These are phyloP conservation scores for Hypomontagnella submonticulosa DNA, from an alignment of 495 filamentous ascomycete genomes.

Conservation along the genomic window DNA sequence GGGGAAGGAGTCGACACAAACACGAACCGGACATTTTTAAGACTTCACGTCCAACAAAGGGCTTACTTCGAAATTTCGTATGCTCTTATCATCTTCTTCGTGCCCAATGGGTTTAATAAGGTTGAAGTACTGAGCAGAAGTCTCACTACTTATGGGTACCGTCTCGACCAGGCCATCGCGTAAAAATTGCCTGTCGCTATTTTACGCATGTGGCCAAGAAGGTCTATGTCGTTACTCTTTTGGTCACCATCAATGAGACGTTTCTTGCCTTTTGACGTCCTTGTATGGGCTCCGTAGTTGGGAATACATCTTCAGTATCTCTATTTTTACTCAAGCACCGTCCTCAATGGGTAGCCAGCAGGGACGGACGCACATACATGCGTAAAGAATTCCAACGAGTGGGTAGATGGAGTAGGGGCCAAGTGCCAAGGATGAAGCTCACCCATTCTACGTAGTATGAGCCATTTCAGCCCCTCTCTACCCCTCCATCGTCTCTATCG, in stretches of 20 bases:
- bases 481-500: slow-evolving; percentile 47
- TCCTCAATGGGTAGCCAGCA: slow-evolving; percentile 7
- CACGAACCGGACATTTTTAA: slow-evolving; percentile 30
- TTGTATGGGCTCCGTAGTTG: slow-evolving; percentile 20
- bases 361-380: slow-evolving; percentile 14
- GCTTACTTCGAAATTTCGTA: slow-evolving; percentile 11
- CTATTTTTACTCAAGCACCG: slow-evolving; percentile 37
- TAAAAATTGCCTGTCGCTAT: neutral
- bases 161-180: neutral
- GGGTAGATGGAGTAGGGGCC: slow-evolving; percentile 29
- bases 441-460: slow-evolving; percentile 27
- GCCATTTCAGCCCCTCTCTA: slow-evolving; percentile 48
- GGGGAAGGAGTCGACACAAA: slow-evolving; percentile 22
- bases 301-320: slow-evolving; percentile 35
- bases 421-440: slow-evolving; percentile 33
- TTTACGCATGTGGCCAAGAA: slow-evolving; percentile 9
- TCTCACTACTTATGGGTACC: neutral
- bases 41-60: slow-evolving; percentile 17
- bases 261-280: slow-evolving; percentile 15
- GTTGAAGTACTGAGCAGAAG: neutral
- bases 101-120: slow-evolving; percentile 9
- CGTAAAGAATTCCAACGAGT: slow-evolving; percentile 26
- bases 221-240: slow-evolving; percentile 14
- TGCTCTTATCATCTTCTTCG: neutral
- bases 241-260: slow-evolving; percentile 14